Percentiles rank a stretch among this genome's conserved stretches.
phyloP scores from a whole-genome alignment of 805 yeast genomes.

The Metschnikowia peoriensis region DNA sequence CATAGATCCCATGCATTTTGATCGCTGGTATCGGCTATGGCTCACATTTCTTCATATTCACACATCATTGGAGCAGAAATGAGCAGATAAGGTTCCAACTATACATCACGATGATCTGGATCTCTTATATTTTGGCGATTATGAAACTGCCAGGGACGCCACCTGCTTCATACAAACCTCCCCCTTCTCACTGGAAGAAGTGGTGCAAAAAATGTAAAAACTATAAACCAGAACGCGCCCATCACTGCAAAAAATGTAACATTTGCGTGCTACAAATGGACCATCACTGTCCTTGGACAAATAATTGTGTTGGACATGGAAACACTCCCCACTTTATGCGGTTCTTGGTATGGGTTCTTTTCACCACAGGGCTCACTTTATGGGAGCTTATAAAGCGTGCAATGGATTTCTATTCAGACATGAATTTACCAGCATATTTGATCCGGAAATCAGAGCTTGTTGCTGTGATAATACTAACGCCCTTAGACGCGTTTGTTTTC shows the following conservation, averaged over 20 bases:
- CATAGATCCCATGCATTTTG: constrained; percentile 60
- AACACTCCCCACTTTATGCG: constrained; percentile 81
- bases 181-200: constrained; percentile 53
- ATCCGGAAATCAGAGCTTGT: constrained; percentile 51
- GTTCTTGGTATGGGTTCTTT: constrained; percentile 65
- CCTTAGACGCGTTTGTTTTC: constrained; percentile 58
- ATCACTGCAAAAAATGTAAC: constrained; percentile 81
- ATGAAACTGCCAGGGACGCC: constrained; percentile 66
- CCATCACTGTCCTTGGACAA: constrained; percentile 92
- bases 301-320: constrained; percentile 79
- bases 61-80: constrained; percentile 35
- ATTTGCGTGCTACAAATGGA: constrained; percentile 85
- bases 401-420: constrained; percentile 42
- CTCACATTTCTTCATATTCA: constrained; percentile 56
- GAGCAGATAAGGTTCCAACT: constrained; percentile 49
- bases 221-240: constrained; percentile 80
- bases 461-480: constrained; percentile 52
- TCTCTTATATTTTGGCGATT: constrained; percentile 73
- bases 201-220: constrained; percentile 72
- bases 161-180: constrained; percentile 46
- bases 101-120: constrained; percentile 59
- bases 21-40: constrained; percentile 62
- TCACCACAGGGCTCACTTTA: constrained; percentile 49
- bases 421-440: constrained; percentile 56
- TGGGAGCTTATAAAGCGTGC: constrained; percentile 42